A percentile compares a stretch with the other conserved stretches of the same genome.
These are phyloP conservation scores for Thermomyces lanuginosus DNA, from an alignment of 2,329 filamentous ascomycete species.

Conservation along the genomic window DNA sequence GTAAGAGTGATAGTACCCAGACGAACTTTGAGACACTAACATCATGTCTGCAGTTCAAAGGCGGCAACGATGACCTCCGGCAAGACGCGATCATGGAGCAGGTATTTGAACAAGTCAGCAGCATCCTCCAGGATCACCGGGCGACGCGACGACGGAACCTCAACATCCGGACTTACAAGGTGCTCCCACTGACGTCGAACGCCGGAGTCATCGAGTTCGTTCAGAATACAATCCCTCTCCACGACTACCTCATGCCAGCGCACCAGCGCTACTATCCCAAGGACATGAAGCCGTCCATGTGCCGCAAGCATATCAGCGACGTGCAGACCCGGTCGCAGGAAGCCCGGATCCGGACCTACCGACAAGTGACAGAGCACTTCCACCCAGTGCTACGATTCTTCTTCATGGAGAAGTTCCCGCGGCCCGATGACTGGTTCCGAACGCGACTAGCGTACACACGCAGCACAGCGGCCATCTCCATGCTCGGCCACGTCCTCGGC, in stretches of 20 bases:
- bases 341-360: slow-evolving; percentile 56
- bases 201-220: slow-evolving; percentile 97
- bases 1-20: too few relatives aligned
- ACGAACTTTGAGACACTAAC: too few relatives aligned
- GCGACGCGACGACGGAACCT: slow-evolving; percentile 75
- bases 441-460: slow-evolving; percentile 80
- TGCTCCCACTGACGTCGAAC: slow-evolving; percentile 68
- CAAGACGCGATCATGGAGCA: slow-evolving; percentile 99
- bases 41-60: slow-evolving; percentile 50
- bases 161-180: slow-evolving; percentile 91
- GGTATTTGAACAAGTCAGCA: slow-evolving; percentile 90
- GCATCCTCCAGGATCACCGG: slow-evolving; percentile 70
- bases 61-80: slow-evolving; percentile 84
- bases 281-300: slow-evolving; percentile 59
- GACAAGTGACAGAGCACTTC: slow-evolving; percentile 63
- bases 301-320: slow-evolving; percentile 61
- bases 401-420: slow-evolving; percentile 85
- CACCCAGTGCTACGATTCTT: slow-evolving; percentile 92
- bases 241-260: slow-evolving; percentile 81
- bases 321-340: slow-evolving; percentile 56
- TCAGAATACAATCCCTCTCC: slow-evolving; percentile 75
- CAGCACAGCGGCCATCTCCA: slow-evolving; percentile 85
- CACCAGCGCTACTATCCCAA: slow-evolving; percentile 75
- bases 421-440: slow-evolving; percentile 92
- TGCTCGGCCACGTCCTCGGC: slow-evolving; percentile 82